Percentiles rank a stretch among this genome's conserved stretches.
These are phyloP conservation scores for Colletotrichum coccodes DNA, from an alignment of 2,329 filamentous ascomycete genomes.

Conservation along the genomic window DNA sequence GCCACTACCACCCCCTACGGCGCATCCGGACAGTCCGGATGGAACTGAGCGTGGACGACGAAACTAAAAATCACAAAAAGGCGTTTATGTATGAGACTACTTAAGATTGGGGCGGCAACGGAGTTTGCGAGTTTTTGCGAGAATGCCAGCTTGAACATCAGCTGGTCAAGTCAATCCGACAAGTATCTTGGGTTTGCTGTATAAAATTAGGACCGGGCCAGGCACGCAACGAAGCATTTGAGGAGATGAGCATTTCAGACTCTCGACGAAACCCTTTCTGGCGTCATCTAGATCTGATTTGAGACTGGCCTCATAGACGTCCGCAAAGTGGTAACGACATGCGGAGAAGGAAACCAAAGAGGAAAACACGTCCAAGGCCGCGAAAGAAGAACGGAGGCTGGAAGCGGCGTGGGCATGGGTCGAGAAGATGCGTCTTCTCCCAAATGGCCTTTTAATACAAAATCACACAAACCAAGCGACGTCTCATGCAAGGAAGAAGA, in stretches of 20 bases:
- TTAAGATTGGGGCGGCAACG: constrained; percentile 19
- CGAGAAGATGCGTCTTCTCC: not conserved
- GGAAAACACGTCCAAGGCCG: not conserved
- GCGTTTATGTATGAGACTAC: constrained; percentile 23
- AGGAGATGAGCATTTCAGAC: not conserved
- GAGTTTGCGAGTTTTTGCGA: constrained; percentile 27
- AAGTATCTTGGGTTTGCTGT: constrained; percentile 2
- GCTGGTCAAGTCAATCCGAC: not conserved
- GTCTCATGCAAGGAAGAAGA: not conserved
- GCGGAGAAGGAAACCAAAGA: not conserved
- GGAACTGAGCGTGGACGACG: constrained; percentile 50
- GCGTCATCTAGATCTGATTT: not conserved
- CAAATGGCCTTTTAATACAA: not conserved
- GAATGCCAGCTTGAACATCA: not conserved
- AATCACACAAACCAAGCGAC: not conserved
- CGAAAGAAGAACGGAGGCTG: not conserved
- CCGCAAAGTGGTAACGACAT: not conserved
- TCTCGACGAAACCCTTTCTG: not conserved
- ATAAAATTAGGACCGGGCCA: not conserved
- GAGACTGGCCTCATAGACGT: constrained; percentile 1
- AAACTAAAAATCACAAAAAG: constrained; percentile 9
- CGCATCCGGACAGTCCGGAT: constrained; percentile 60
- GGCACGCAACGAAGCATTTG: not conserved
- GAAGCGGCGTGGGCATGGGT: not conserved
- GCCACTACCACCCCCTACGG: constrained; percentile 56